Evolutionary conservation across 176 grass and related monocot species (phyloP).

Genomic region (Triticum turgidum): DNA sequence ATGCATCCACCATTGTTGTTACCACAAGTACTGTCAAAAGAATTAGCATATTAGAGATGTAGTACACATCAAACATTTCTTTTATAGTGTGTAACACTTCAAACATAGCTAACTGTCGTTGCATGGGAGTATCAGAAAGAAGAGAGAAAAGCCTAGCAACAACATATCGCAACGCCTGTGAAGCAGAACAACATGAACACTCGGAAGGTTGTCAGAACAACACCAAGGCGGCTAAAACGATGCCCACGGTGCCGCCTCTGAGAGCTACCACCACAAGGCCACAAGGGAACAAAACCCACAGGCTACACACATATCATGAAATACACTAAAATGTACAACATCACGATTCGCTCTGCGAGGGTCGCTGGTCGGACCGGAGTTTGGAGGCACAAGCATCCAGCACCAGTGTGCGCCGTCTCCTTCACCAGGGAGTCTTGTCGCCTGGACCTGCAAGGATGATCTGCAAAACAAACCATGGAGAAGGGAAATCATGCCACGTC

Average conservation of each 20-base stretch:
- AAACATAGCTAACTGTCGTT: neutral
- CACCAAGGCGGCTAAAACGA: constrained; percentile 38
- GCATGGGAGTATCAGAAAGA: neutral
- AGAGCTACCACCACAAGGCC: neutral
- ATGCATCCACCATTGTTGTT: too few relatives aligned
- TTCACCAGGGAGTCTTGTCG: constrained; percentile 49
- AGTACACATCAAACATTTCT: too few relatives aligned
- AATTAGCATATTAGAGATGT: neutral
- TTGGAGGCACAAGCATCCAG: neutral
- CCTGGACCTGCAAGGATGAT: constrained; percentile 67
- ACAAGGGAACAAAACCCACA: neutral
- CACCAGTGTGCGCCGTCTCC: neutral
- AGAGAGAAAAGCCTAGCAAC: neutral
- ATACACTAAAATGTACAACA: constrained; percentile 41
- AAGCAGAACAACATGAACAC: neutral
- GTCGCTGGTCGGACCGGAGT: neutral
- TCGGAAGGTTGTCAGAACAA: neutral
- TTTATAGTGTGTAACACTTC: neutral
- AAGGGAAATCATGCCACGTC: neutral
- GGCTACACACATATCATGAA: constrained; percentile 5
- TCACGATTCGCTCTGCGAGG: neutral
- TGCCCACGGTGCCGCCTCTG: constrained; percentile 29
- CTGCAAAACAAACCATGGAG: constrained; percentile 21
- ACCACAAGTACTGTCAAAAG: neutral
- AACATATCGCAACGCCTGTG: constrained; percentile 6